Evolutionary conservation across 1,284 basidiomycete species (phyloP), one percentile per base, ranked within the genome.

Genomic region (Cutaneotrichosporon sp.): DNA sequence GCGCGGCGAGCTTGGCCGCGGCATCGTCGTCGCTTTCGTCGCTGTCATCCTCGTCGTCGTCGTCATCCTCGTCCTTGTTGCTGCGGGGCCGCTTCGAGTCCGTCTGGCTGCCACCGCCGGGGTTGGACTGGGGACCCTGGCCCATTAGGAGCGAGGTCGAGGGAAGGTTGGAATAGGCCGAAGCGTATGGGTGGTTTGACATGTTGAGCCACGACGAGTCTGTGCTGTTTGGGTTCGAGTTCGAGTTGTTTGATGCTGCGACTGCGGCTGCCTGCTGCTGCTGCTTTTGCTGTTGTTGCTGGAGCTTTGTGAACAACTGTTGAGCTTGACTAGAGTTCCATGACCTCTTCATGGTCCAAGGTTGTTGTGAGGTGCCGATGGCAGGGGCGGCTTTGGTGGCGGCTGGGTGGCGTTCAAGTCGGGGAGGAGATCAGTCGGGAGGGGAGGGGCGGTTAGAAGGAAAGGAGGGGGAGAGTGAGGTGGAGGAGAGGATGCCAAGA

Each of bases 101-200:
- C 1, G 58, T 24, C 20, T 54, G 50, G 7, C 38, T 45, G 6
- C 50, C 50, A 16, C 45, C 52, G 45, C 52, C 43, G n/a, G 38
- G 36, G 36, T 52, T 53, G 29, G 51, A 58, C 42, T 36, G 50
- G 3, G 51, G 51, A 1, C 51, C 51, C 9, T 34, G 34, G 13
- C 51, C 51, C 33, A 53, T 36, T 20, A 57, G 55, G 18, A 57
- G 55, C 11, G 55, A 49, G 11, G 55, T 34, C 3, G 54, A 57
- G 2, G 72, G 60, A 51, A 78, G 70, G 55, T 62, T 65, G 25
- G 67, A 65, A 59, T 78, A 78, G 4, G 72, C 72, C 22, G 70
- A 67, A 3, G 76, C 75, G 65, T 78, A 78, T 3, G 75, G 76
- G 57, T 78, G 76, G 22, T 58, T 64, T 50, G 56, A 53, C 59